Percentiles rank a stretch among this genome's conserved stretches.
phyloP scores from a whole-genome alignment of 2,329 filamentous ascomycete species.

The Beauveria medogensis region DNA sequence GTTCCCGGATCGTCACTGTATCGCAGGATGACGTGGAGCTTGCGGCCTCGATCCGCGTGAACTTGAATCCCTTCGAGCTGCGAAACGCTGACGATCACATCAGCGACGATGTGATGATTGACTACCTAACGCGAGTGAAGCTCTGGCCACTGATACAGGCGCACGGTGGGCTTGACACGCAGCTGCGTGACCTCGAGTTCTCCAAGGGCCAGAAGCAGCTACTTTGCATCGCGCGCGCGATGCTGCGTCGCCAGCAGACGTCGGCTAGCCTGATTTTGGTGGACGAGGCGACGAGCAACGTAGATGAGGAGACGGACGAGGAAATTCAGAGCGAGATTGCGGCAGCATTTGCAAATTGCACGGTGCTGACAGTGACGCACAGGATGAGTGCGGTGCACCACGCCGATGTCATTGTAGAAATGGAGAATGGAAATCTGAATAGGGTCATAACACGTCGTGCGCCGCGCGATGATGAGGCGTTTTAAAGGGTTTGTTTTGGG shows the following conservation, averaged over 20 bases:
- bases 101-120: slow-evolving; percentile 11
- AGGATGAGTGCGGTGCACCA: slow-evolving; percentile 10
- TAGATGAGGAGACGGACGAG: slow-evolving; percentile 31
- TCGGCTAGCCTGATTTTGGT: background rate
- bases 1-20: slow-evolving; percentile 21
- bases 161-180: slow-evolving; percentile 9
- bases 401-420: slow-evolving; percentile 8
- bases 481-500: background rate
- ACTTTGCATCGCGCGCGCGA: slow-evolving; percentile 15
- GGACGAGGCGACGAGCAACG: slow-evolving; percentile 10
- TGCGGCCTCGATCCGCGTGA: slow-evolving; percentile 5
- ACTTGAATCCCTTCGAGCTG: slow-evolving; percentile 10
- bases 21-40: slow-evolving; percentile 20
- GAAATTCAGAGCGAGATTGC: slow-evolving; percentile 12
- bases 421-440: slow-evolving; percentile 6
- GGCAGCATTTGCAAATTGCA: slow-evolving; percentile 12
- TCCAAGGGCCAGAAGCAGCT: slow-evolving; percentile 16
- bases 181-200: slow-evolving; percentile 9
- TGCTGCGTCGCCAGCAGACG: slow-evolving; percentile 16
- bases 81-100: background rate
- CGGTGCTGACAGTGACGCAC: slow-evolving; percentile 14
- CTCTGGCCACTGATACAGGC: slow-evolving; percentile 11
- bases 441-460: slow-evolving; percentile 9
- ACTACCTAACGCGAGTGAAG: slow-evolving; percentile 11
- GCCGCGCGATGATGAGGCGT: slow-evolving; percentile 5